These are phyloP conservation scores for Rehmannia glutinosa DNA, from an alignment of 257 asterid species.

Conservation along the genomic window DNA sequence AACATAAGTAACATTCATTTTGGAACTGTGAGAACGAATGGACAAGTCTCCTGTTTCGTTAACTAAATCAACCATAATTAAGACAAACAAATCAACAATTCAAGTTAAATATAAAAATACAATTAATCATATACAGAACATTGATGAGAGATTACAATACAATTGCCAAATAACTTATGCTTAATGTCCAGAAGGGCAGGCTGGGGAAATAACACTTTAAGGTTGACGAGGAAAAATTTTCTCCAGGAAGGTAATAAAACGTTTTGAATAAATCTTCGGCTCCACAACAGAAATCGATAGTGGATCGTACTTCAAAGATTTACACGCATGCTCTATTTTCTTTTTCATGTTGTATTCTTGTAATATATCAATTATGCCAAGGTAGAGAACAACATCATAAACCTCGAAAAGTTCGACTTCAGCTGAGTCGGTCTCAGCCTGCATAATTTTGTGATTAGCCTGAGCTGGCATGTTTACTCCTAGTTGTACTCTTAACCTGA, in stretches of 20 bases:
- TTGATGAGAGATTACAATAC: not conserved
- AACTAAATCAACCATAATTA: too few species aligned
- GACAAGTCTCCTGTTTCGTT: too few species aligned
- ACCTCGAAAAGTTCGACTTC: slow-evolving; percentile 86
- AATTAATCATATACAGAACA: not conserved
- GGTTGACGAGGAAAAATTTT: slow-evolving; percentile 56
- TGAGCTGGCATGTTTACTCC: slow-evolving; percentile 99
- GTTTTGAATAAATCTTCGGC: slow-evolving; percentile 67
- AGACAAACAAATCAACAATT: not conserved
- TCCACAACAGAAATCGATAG: slow-evolving; percentile 66
- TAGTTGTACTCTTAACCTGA: slow-evolving; percentile 89
- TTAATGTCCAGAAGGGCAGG: not conserved
- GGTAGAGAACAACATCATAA: slow-evolving; percentile 85
- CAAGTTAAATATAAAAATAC: not conserved
- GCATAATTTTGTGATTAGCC: slow-evolving; percentile 63
- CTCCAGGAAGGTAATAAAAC: slow-evolving; percentile 62
- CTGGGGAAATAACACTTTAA: not conserved
- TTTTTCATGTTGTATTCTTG: slow-evolving; percentile 84
- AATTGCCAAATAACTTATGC: not conserved
- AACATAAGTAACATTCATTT: too few species aligned
- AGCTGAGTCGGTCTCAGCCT: slow-evolving; percentile 43
- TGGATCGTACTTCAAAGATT: slow-evolving; percentile 70
- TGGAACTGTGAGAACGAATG: too few species aligned
- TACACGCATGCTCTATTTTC: slow-evolving; percentile 66
- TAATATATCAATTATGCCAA: slow-evolving; percentile 82